Percentiles rank a stretch among this genome's conserved stretches.
Conservation (phyloP, 2,329 filamentous ascomycete species). For the Colletotrichum phormii region DNA sequence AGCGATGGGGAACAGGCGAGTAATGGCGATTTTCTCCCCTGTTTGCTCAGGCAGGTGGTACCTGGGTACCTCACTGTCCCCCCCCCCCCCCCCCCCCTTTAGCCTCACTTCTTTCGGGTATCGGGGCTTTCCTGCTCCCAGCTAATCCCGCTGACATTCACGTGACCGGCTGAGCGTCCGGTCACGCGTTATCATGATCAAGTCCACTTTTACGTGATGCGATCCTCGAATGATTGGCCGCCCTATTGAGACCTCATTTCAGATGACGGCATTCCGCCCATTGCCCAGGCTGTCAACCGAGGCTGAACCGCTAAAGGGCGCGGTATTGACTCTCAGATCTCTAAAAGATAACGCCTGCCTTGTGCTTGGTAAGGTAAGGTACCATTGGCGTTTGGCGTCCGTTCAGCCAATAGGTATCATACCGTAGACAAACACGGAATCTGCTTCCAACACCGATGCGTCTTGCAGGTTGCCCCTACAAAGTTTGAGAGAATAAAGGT, state of each 20-base stretch:
- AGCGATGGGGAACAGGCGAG: slow-evolving; percentile 24
- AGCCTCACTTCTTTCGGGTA: slow-evolving; percentile 14
- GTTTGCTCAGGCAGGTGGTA: background rate
- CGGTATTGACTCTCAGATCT: background rate
- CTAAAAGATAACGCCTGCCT: background rate
- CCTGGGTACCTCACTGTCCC: slow-evolving; percentile 5
- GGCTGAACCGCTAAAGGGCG: background rate
- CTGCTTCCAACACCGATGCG: no score
- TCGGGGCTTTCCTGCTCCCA: background rate
- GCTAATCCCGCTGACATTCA: background rate
- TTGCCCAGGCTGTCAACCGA: background rate
- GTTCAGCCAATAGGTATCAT: no score
- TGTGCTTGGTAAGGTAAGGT: background rate
- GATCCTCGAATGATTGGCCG: slow-evolving; percentile 13
- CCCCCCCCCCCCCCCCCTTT: background rate
- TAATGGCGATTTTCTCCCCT: slow-evolving; percentile 28
- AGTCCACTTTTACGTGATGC: slow-evolving; percentile 4
- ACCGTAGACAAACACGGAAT: no score
- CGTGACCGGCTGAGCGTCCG: slow-evolving; percentile 39
- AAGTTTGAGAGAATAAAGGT: no score
- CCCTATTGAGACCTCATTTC: background rate
- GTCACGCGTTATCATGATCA: background rate
- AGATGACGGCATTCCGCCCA: background rate
- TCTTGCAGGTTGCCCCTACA: no score
- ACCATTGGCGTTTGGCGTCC: no score